Conservation (phyloP, 257 asterid genomes). For the Lithospermum erythrorhizon region DNA sequence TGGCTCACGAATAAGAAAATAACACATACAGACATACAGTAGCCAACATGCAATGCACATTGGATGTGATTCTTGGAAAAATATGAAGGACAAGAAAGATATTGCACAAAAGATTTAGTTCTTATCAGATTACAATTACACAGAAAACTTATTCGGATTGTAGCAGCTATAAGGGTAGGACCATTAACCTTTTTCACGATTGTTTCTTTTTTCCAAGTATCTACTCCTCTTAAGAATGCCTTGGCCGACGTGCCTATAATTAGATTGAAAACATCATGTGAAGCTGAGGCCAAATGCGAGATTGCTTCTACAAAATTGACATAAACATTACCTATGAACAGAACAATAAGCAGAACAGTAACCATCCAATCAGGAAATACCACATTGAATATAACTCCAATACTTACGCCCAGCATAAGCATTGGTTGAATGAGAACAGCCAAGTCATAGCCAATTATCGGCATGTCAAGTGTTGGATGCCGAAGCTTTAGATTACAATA, state of each 20-base stretch:
- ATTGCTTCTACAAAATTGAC: slow-evolving; percentile 4
- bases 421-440: slow-evolving; percentile 96
- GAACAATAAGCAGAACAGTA: slow-evolving; percentile 80
- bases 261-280: slow-evolving; percentile 12
- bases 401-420: slow-evolving; percentile 95
- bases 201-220: slow-evolving; percentile 91
- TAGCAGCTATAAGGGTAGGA: not conserved
- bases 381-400: slow-evolving; percentile 92
- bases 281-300: slow-evolving; percentile 2
- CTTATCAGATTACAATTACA: not conserved
- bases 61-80: not conserved
- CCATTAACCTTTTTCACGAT: slow-evolving; percentile 53
- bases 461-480: slow-evolving; percentile 92
- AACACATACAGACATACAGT: not conserved
- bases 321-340: slow-evolving; percentile 55
- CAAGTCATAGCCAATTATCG: slow-evolving; percentile 86
- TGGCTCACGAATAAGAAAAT: not conserved
- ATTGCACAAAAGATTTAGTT: not conserved
- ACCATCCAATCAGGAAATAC: slow-evolving; percentile 97
- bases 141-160: not conserved
- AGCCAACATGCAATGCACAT: not conserved
- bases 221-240: slow-evolving; percentile 83
- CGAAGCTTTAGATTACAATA: slow-evolving; percentile 82
- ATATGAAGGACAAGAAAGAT: not conserved
- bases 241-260: slow-evolving; percentile 71